phyloP scores from a whole-genome alignment of 2,329 filamentous ascomycete species.

The Spiromastix sp. region DNA sequence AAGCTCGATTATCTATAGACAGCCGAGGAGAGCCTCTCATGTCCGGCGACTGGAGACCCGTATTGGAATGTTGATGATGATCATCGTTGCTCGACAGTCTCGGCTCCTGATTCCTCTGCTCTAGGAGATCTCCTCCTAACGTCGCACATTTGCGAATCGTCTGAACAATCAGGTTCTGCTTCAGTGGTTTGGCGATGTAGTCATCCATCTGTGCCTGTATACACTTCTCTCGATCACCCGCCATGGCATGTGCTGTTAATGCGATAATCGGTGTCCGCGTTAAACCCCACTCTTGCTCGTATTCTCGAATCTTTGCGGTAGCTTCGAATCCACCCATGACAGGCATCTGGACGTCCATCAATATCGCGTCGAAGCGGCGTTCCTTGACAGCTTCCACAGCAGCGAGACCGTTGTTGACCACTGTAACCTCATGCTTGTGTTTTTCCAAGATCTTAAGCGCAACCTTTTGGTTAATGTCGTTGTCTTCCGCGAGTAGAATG shows the following conservation, averaged over 20 bases:
- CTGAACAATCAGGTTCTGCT: slow-evolving; percentile 95
- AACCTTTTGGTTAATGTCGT: slow-evolving; percentile 90
- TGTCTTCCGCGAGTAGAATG: slow-evolving; percentile 91
- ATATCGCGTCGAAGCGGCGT: slow-evolving; percentile 87
- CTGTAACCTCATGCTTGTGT: slow-evolving; percentile 60
- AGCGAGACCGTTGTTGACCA: slow-evolving; percentile 90
- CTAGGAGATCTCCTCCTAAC: slow-evolving; percentile 48
- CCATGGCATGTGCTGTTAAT: slow-evolving; percentile 94
- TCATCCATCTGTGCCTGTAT: slow-evolving; percentile 99
- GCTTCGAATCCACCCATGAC: slow-evolving; percentile 99
- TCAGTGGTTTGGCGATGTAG: slow-evolving; percentile 90
- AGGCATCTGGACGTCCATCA: slow-evolving; percentile 99
- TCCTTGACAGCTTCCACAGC: slow-evolving; percentile 86
- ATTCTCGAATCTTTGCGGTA: slow-evolving; percentile 91
- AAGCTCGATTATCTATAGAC: slow-evolving; percentile 50
- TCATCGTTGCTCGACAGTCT: slow-evolving; percentile 30
- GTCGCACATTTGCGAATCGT: slow-evolving; percentile 96
- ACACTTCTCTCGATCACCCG: slow-evolving; percentile 95
- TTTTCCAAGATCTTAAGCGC: slow-evolving; percentile 97
- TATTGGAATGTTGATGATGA: slow-evolving; percentile 8
- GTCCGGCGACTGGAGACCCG: slow-evolving; percentile 22
- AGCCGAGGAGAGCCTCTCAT: slow-evolving; percentile 41
- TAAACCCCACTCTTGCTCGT: slow-evolving; percentile 70
- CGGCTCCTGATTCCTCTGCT: slow-evolving; percentile 35
- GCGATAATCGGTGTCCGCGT: slow-evolving; percentile 91